Evolutionary conservation across 2,329 filamentous ascomycete genomes (phyloP), one percentile per base, ranked within the genome.

Genomic region (Colletotrichum chlorophyti): DNA sequence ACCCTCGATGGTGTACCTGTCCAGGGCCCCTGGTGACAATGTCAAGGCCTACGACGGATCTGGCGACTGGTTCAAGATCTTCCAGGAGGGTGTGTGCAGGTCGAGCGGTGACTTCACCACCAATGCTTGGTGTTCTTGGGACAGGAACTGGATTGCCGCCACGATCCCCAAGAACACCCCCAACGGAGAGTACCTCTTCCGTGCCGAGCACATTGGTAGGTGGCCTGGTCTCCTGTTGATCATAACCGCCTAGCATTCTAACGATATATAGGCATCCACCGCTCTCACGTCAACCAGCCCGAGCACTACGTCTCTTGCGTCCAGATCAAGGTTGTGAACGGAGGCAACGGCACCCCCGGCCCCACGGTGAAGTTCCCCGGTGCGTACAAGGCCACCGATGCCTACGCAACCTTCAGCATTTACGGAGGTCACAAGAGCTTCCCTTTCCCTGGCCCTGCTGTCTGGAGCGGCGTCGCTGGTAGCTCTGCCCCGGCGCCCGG

Each of bases 141-240:
- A 53, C 29, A 55, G 50, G 45, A 51, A 63, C 45, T 66, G 64
- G n/a, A 63, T 69, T n/a, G 68, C 70, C 51, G 67, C 71, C 21
- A 72, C 66, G 4, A 70, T 76, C 47, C 73, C 72, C 23, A 62
- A 61, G 15, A 61, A 68, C 46, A 68, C 69, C 29, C 71, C 75
- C 31, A 55, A 63, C 32, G 76, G 76, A 10, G 72, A 78, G 51
- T 73, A 74, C 43, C 69, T 74, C 49, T 47, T 72, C 38, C 70
- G 72, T 14, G 62, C 66, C 9, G 72, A 74, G 62, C 72, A 73
- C 47, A 72, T 74, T 46, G 71, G 64, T 63, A 15, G 32, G 46
- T 41, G 7, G 40, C 17, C 34, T 23, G 21, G 5, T 15, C 11
- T 6, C 17, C 15, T 10, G n/a, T 21, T 15, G 3, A 15, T 6